Conservation (phyloP, 805 yeast species). For the Zygosaccharomyces siamensis region DNA sequence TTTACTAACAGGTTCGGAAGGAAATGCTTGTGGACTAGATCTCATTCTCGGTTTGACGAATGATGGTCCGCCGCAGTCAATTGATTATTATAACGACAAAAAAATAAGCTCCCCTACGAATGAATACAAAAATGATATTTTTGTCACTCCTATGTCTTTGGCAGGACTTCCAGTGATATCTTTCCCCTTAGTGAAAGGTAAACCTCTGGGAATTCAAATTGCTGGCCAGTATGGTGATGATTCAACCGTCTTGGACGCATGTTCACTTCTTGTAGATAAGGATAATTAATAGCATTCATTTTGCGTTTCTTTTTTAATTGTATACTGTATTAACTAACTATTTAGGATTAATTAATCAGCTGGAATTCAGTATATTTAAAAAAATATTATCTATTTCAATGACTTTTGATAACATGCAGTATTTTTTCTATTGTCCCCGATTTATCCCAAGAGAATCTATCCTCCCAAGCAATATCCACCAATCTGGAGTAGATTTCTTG, state of each 20-base stretch:
- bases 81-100: conserved; percentile 40
- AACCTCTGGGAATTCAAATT: conserved; percentile 65
- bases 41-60: conserved; percentile 72
- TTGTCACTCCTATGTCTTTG: conserved; percentile 85
- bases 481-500: conserved; percentile 64
- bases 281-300: not conserved
- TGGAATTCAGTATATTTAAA: not conserved
- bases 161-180: conserved; percentile 87
- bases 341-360: not conserved
- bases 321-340: not conserved
- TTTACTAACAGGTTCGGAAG: conserved; percentile 28
- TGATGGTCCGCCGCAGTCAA: conserved; percentile 48
- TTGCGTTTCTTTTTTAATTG: not conserved
- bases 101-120: conserved; percentile 46
- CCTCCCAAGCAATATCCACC: conserved; percentile 69
- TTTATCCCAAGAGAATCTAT: conserved; percentile 52
- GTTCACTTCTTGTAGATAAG: conserved; percentile 9
- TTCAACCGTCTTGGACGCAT: conserved; percentile 45
- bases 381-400: conserved; percentile 4
- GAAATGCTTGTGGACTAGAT: conserved; percentile 49
- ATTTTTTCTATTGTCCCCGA: conserved; percentile 16
- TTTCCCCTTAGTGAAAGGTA: conserved; percentile 50
- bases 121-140: conserved; percentile 72
- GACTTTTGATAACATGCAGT: conserved; percentile 5
- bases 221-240: conserved; percentile 89